Evolutionary conservation across 2,329 filamentous ascomycete species (phyloP).

Genomic region (Coniosporium tulheliwenetii): DNA sequence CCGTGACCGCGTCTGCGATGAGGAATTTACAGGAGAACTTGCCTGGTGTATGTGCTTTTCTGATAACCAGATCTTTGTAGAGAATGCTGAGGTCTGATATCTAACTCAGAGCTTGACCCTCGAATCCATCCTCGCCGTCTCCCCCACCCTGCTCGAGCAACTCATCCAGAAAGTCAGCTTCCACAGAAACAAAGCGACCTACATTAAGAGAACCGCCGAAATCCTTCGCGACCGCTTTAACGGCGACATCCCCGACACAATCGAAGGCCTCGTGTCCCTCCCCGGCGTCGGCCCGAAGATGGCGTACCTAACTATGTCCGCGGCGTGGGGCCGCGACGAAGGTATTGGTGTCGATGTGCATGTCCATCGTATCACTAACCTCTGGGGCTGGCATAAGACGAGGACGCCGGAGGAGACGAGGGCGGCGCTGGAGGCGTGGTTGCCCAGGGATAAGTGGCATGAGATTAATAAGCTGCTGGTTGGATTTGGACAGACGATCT

Average conservation of each 20-base stretch:
- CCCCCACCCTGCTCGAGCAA: slow-evolving; percentile 49
- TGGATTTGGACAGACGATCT: slow-evolving; percentile 75
- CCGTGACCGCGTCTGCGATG: slow-evolving; percentile 76
- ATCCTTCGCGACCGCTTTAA: slow-evolving; percentile 55
- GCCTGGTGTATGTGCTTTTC: slow-evolving; percentile 25
- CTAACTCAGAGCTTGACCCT: slow-evolving; percentile 52
- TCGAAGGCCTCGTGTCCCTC: slow-evolving; percentile 58
- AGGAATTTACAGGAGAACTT: slow-evolving; percentile 61
- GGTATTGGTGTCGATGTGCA: slow-evolving; percentile 93
- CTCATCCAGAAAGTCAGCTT: slow-evolving; percentile 79
- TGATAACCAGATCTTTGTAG: too few species aligned
- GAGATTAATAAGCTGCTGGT: slow-evolving; percentile 86
- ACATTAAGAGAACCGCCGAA: slow-evolving; percentile 58
- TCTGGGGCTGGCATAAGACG: slow-evolving; percentile 83
- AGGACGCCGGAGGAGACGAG: slow-evolving; percentile 72
- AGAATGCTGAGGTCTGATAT: too few species aligned
- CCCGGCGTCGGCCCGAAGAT: slow-evolving; percentile 91
- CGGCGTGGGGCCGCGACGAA: slow-evolving; percentile 51
- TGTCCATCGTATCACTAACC: slow-evolving; percentile 84
- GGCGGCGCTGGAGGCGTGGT: slow-evolving; percentile 59
- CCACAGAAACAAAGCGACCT: slow-evolving; percentile 86
- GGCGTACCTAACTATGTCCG: slow-evolving; percentile 76
- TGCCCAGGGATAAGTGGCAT: slow-evolving; percentile 73
- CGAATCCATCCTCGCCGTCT: slow-evolving; percentile 59
- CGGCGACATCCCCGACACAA: slow-evolving; percentile 66